These are phyloP conservation scores for Betula pendula DNA, from an alignment of 306 rosid genomes.

Conservation along the genomic window DNA sequence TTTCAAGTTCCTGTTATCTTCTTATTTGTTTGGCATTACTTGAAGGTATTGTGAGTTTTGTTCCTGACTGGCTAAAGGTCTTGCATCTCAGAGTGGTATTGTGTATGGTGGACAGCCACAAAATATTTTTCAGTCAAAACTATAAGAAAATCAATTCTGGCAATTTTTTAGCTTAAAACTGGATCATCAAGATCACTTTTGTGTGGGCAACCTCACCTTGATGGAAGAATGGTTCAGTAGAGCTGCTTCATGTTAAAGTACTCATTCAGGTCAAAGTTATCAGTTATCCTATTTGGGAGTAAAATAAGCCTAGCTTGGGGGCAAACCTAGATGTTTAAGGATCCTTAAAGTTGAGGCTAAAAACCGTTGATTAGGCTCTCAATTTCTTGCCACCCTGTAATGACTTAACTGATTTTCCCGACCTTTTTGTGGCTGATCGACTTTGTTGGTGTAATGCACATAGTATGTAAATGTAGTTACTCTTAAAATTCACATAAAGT, in stretches of 20 bases:
- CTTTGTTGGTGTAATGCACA: background rate
- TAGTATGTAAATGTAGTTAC: background rate
- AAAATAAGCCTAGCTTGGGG: background rate
- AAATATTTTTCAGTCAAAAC: constrained; percentile 5
- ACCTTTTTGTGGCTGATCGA: background rate
- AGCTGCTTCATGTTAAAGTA: background rate
- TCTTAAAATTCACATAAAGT: background rate
- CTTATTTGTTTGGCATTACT: background rate
- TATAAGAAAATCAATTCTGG: background rate
- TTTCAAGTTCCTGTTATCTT: background rate
- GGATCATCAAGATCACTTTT: background rate
- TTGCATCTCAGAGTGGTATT: constrained; percentile 1
- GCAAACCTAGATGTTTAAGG: background rate
- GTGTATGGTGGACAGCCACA: constrained; percentile 4
- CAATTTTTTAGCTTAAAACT: background rate
- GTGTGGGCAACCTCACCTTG: background rate
- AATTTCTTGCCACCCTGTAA: background rate
- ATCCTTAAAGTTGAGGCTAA: background rate
- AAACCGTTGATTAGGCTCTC: background rate
- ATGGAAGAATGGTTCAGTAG: constrained; percentile 1
- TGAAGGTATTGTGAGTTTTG: too few species aligned
- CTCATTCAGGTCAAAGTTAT: background rate
- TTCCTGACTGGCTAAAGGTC: background rate
- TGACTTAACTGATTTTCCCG: background rate
- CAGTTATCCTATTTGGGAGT: background rate